Evolutionary conservation across 129 eudicot species (phyloP), one percentile per base, ranked within the genome.

Genomic region (Smallanthus sonchifolius): DNA sequence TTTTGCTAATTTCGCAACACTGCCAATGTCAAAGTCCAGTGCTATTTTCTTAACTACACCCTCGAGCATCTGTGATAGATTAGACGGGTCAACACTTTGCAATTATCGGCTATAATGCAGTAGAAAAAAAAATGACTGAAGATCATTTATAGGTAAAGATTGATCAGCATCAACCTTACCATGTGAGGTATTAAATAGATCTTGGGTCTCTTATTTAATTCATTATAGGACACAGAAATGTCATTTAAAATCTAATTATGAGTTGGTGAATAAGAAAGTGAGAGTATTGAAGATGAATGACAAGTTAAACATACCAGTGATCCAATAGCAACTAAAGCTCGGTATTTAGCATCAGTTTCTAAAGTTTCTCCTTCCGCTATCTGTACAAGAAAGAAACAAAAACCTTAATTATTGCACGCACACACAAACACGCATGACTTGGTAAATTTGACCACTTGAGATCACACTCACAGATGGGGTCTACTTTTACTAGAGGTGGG

Each of bases 301-400:
- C 36, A 63, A 65, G 17, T 51, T 51, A 80, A 80, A 78, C 80
- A 48, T 85, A 94, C 99, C 94, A 94, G 70, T 16, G 99, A 94
- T 67, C 99, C 99, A 78, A 94, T 91, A 73, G 99, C 91, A 72
- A 94, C 97, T 65, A 94, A 68, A 77, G 96, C 97, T 45, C 97
- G 88, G 67, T 82, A 94, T 48, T 85, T 88, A 7, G 99, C 81
- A 77, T 94, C 99, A 78, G 74, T 75, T 83, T 84, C 99, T 42
- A 83, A 39, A 17, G 70, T 86, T 56, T 84, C 97, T 11, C 73
- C 93, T 88, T 91, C 99, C 0, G 97, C 99, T 60, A 94, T 91
- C 99, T 94, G 77, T 62, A 82, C 3, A 44, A 54, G 59, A 39
- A 70, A 54, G 44, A 30, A 78, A 67, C 63, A 14, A 60, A 43